Conservation (phyloP, 2,329 filamentous ascomycete species). For the Pseudocercospora musae region DNA sequence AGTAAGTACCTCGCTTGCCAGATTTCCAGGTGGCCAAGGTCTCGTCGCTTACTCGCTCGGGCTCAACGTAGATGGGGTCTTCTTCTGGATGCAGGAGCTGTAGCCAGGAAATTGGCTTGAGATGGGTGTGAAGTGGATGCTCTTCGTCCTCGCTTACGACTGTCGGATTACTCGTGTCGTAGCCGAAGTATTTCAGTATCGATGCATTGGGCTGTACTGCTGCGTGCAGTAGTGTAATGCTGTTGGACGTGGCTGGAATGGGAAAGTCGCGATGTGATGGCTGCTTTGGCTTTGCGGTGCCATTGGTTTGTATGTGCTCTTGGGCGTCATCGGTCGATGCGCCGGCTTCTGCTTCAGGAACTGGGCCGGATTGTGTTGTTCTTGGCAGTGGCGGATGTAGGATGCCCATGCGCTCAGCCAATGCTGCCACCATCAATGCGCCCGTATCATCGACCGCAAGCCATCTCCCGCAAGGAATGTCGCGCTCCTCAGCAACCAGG, state of each 20-base stretch:
- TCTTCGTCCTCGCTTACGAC: slow-evolving; percentile 40
- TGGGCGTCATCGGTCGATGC: neutral
- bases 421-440: slow-evolving; percentile 73
- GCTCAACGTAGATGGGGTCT: slow-evolving; percentile 72
- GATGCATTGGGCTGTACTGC: slow-evolving; percentile 85
- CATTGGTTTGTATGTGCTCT: slow-evolving; percentile 4
- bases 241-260: slow-evolving; percentile 68
- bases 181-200: slow-evolving; percentile 85
- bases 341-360: neutral
- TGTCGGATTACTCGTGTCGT: slow-evolving; percentile 64
- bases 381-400: slow-evolving; percentile 44
- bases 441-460: slow-evolving; percentile 84
- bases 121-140: slow-evolving; percentile 78
- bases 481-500: neutral
- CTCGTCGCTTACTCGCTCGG: slow-evolving; percentile 57
- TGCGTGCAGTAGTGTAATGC: slow-evolving; percentile 74
- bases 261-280: slow-evolving; percentile 49
- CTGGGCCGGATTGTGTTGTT: slow-evolving; percentile 3
- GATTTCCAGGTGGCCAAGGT: slow-evolving; percentile 70
- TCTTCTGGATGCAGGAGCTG: slow-evolving; percentile 75
- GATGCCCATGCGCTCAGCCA: slow-evolving; percentile 87
- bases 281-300: slow-evolving; percentile 29
- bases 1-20: slow-evolving; percentile 78
- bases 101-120: slow-evolving; percentile 86
- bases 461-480: slow-evolving; percentile 56